Conservation (phyloP, 2,329 filamentous ascomycete genomes). For the Neopestalotiopsis sp. region DNA sequence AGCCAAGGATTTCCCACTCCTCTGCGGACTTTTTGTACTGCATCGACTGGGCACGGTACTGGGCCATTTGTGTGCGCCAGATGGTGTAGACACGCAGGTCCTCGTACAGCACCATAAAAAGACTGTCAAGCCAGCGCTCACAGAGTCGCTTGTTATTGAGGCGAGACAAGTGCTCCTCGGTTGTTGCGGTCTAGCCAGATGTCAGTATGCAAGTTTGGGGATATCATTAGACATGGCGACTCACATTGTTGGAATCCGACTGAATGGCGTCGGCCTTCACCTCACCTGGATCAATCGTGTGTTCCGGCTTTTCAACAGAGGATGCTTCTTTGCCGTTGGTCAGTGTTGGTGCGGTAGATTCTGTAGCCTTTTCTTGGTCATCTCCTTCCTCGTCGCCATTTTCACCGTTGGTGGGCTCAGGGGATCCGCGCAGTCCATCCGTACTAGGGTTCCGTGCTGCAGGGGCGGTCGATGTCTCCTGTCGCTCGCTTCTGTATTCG, state of each 20-base stretch:
- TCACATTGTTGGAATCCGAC: conserved; percentile 21
- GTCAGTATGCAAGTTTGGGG: neutral
- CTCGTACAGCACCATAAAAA: conserved; percentile 99
- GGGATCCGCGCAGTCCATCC: conserved; percentile 75
- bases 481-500: conserved; percentile 90
- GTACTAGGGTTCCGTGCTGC: conserved; percentile 75
- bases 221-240: conserved; percentile 21
- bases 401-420: conserved; percentile 59
- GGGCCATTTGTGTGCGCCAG: conserved; percentile 97
- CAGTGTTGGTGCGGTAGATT: conserved; percentile 38
- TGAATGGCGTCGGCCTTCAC: conserved; percentile 68
- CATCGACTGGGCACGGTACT: conserved; percentile 90
- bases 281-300: conserved; percentile 77
- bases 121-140: conserved; percentile 95
- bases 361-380: conserved; percentile 36
- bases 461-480: conserved; percentile 56
- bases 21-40: conserved; percentile 96
- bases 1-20: conserved; percentile 97
- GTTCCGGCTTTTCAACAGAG: conserved; percentile 77
- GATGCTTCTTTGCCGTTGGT: conserved; percentile 45
- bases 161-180: conserved; percentile 79
- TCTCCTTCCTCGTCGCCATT: conserved; percentile 34
- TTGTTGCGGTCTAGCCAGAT: conserved; percentile 58
- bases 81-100: conserved; percentile 98
- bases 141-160: conserved; percentile 97